Base-by-base conservation (phyloP, 2,329 filamentous ascomycete genomes). In the Nectriaceae sp. region DNA sequence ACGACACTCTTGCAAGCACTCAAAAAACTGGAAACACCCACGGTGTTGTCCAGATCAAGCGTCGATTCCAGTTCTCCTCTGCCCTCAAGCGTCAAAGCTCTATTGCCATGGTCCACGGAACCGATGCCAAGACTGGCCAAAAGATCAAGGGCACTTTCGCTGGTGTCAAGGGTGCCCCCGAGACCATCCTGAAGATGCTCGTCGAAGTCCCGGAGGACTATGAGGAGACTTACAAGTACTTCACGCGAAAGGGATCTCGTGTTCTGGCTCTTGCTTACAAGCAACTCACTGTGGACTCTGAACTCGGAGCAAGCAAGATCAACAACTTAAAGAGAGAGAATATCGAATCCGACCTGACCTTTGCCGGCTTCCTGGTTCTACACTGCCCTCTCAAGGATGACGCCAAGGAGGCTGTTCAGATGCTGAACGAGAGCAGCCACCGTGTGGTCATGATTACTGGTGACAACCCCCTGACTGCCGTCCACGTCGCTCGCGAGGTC, bases 381-480 rank as follows among this genome's bases (percentile, higher is more conserved):
- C 93, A 97, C 69, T 97, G 91, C 63, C 94, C 94, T 4, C 79
- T 99, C 48, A 99, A 99, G 74, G 92, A 96, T 21, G 94, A 99
- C 68, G 94, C 94, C 40, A 89, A 95, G 72, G 87, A 94, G 68
- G 86, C 94, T 33, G 90, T 99, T 35, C 90, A 88, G 57, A 97
- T 97, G 90, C 81, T 99, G 61, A 99, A 97, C 66, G 94, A 99
- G 76, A 97, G 93, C 72, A 97, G 92, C 73, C 94, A 99, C 70
- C 90, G 94, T 61, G 91, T 96, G 40, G 89, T 99, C 60, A 99
- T 99, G 94, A 99, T 99, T 58, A 99, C 94, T 51, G 94, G 94
- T 66, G 94, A 99, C 70, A 99, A 99, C 69, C 93, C 94, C 11
- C 80, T 99, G 44, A 99, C 94, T 35, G 94, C 94, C 56, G 90